Conservation (phyloP, 805 yeast genomes). For the Myxozyma mucilagina region DNA sequence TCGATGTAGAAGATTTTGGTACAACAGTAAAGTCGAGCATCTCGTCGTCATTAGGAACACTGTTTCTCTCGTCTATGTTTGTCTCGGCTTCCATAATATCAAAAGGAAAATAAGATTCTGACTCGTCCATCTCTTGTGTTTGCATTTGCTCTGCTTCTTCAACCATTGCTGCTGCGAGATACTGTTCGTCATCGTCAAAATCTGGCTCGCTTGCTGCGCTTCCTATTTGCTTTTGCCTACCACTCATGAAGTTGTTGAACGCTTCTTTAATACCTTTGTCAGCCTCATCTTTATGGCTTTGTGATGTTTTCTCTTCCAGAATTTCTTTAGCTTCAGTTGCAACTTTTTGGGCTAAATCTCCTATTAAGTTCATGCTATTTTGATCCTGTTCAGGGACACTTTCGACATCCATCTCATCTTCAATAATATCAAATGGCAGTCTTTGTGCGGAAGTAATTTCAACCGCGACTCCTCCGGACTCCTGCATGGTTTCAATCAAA, state of each 20-base stretch:
- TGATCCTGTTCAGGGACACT: neutral
- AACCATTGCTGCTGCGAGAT: neutral
- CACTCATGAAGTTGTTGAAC: too few species aligned
- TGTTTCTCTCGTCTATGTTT: neutral
- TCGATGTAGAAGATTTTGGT: neutral
- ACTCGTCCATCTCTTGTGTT: neutral
- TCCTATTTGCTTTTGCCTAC: too few species aligned
- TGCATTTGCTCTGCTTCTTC: neutral
- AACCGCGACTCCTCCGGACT: neutral
- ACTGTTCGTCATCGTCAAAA: neutral
- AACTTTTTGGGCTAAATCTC: neutral
- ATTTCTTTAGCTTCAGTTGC: neutral
- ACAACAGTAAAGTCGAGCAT: neutral
- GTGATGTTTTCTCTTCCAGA: too few species aligned
- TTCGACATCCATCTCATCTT: neutral
- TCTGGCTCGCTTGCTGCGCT: too few species aligned
- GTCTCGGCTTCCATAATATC: neutral
- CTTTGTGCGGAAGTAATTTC: neutral
- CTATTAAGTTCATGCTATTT: neutral
- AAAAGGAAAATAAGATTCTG: neutral
- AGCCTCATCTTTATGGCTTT: too few species aligned
- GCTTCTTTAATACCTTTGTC: too few species aligned
- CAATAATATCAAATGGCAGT: neutral
- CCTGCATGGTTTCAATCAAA: neutral
- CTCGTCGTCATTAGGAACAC: neutral